These are phyloP conservation scores for Dittrichia graveolens DNA, from an alignment of 129 eudicot genomes.

Conservation along the genomic window DNA sequence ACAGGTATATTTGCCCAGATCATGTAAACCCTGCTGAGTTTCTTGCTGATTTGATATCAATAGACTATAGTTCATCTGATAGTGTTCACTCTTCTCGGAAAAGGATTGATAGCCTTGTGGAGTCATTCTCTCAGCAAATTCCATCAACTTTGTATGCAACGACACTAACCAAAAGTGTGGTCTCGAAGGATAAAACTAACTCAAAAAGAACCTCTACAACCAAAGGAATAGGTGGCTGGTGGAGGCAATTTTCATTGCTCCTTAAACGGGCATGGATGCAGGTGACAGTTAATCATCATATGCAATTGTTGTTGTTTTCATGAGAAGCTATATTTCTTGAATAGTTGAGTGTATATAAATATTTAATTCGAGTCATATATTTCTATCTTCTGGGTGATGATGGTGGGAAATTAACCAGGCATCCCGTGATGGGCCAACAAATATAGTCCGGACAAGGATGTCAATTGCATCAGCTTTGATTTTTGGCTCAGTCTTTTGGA, in stretches of 20 bases:
- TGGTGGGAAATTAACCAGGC: conserved; percentile 57
- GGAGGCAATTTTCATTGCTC: conserved; percentile 86
- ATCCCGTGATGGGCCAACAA: conserved; percentile 99
- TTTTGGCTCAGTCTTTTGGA: conserved; percentile 98
- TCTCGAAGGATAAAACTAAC: conserved; percentile 33
- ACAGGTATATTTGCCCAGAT: conserved; percentile 86
- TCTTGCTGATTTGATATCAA: conserved; percentile 93
- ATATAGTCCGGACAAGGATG: conserved; percentile 91
- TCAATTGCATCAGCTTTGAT: conserved; percentile 94
- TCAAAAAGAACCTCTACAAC: conserved; percentile 37
- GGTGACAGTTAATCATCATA: conserved; percentile 40
- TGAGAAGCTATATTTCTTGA: not conserved
- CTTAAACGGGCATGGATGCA: conserved; percentile 99
- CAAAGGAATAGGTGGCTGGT: conserved; percentile 71
- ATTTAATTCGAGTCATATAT: not conserved
- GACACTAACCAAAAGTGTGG: conserved; percentile 43
- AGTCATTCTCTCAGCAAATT: conserved; percentile 71
- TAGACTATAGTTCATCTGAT: conserved; percentile 89
- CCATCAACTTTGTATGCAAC: conserved; percentile 65
- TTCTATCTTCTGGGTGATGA: conserved; percentile 9
- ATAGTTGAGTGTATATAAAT: conserved; percentile 10
- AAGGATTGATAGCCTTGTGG: conserved; percentile 87
- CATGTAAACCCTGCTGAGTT: conserved; percentile 98
- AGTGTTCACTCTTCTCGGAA: conserved; percentile 77
- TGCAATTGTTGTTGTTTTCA: conserved; percentile 11